A percentile compares a stretch with the other conserved stretches of the same genome.
Evolutionary conservation across 805 yeast species (phyloP).

Genomic region (Wickerhamiella allomyrinae): DNA sequence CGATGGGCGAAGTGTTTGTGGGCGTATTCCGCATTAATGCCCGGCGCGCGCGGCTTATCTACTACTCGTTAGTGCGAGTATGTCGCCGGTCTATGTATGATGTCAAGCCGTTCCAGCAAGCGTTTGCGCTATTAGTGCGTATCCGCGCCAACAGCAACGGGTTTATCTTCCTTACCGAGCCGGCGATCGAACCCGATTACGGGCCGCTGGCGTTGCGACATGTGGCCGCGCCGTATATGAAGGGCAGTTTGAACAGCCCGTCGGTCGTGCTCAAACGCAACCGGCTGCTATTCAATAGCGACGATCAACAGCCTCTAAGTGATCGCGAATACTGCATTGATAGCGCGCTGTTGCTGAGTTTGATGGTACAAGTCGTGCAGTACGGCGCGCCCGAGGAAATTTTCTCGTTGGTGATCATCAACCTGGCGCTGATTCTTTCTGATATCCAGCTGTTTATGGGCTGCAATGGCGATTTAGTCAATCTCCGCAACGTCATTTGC

Average conservation of each 20-base stretch:
- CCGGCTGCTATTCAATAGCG: not conserved
- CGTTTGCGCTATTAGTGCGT: constrained; percentile 15
- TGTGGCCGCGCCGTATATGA: constrained; percentile 27
- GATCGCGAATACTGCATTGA: constrained; percentile 24
- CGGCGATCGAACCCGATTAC: constrained; percentile 13
- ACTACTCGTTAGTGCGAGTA: constrained; percentile 3
- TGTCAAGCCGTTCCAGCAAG: constrained; percentile 11
- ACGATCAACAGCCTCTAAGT: not conserved
- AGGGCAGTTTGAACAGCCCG: constrained; percentile 22
- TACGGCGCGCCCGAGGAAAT: constrained; percentile 48
- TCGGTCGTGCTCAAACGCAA: constrained; percentile 20
- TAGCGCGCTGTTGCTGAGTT: constrained; percentile 36
- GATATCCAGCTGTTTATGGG: constrained; percentile 38
- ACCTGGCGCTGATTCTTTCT: constrained; percentile 54
- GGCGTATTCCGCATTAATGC: not conserved
- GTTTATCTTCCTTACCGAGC: constrained; percentile 12
- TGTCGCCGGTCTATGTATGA: constrained; percentile 6
- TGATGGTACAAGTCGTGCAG: constrained; percentile 32
- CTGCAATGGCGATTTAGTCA: constrained; percentile 26
- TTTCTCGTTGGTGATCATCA: constrained; percentile 48
- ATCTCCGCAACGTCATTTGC: constrained; percentile 36
- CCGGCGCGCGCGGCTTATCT: constrained; percentile 1
- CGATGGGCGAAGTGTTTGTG: constrained; percentile 4
- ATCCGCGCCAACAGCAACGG: constrained; percentile 12
- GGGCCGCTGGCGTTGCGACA: constrained; percentile 21